Evolutionary conservation across 1,284 basidiomycete species (phyloP), one percentile per base, ranked within the genome.

Genomic region (Stereum hirsutum): DNA sequence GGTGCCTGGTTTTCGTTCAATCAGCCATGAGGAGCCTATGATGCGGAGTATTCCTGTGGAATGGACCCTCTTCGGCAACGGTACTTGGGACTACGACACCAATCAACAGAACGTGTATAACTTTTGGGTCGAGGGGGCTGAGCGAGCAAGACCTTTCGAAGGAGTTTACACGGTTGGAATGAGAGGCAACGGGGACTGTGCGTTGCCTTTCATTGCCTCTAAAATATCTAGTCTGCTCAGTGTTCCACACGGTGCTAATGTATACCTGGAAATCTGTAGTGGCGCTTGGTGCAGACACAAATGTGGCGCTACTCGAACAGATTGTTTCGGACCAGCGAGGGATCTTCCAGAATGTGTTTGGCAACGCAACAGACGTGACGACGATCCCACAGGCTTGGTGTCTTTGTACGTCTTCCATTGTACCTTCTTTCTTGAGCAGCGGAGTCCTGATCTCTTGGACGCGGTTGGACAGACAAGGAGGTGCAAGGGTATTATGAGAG

Each of bases 401-500:
- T 25, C 62, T 82, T 2, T 81, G 75, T 78, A 49, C 34, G 72
- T 65, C 3, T 2, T 30, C 19, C 19, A 30, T 8, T 35, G 38
- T 34, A 15, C 23, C 11, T 6, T 28, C 20, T 19, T 21, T 14
- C 21, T 10, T 12, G 24, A 17, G 8, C 15, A 5, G 10, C n/a
- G 6, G 19, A n/a, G n/a, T n/a, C n/a, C n/a, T n/a, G n/a, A n/a
- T n/a, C n/a, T 6, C 11, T 15, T 15, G 12, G n/a, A n/a, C 17
- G n/a, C 23, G 2, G 31, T n/a, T n/a, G n/a, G n/a, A n/a, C 39
- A 72, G 70, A 74, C 52, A 77, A 80, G 54, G 79, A 81, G 53
- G 81, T 82, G 17, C 72, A 79, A 54, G 75, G 70, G 1, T 83
- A 79, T 57, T 83, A 77, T 52, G 74, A 77, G 34, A 64, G 73